These are phyloP conservation scores for Dendrobium nobile DNA, from an alignment of 106 monocot species.

Conservation along the genomic window DNA sequence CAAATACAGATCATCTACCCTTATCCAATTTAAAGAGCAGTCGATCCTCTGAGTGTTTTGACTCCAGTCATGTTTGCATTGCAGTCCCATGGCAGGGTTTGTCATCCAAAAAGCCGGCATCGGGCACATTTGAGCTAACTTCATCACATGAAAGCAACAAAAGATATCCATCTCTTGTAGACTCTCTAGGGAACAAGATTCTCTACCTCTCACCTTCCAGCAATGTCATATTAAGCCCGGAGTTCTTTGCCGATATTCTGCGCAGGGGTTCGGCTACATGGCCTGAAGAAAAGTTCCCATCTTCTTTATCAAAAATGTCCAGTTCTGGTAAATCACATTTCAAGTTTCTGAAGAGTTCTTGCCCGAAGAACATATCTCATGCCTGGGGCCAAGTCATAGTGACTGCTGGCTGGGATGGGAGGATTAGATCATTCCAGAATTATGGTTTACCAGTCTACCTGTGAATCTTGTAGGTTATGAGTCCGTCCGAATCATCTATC, in stretches of 20 bases:
- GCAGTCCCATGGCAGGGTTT: constrained; percentile 39
- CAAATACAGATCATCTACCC: constrained; percentile 7
- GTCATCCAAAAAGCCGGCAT: background rate
- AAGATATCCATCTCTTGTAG: background rate
- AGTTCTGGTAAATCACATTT: background rate
- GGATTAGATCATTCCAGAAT: constrained; percentile 48
- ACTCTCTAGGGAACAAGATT: background rate
- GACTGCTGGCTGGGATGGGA: constrained; percentile 42
- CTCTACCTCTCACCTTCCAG: constrained; percentile 16
- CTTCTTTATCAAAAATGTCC: background rate
- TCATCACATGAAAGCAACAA: background rate
- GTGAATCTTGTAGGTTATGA: constrained; percentile 10
- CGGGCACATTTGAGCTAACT: background rate
- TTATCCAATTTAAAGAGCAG: constrained; percentile 9
- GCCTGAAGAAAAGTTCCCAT: constrained; percentile 48
- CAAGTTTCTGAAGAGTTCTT: constrained; percentile 23
- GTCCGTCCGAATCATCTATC: background rate
- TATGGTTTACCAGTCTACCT: constrained; percentile 45
- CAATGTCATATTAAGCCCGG: constrained; percentile 40
- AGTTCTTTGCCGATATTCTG: constrained; percentile 15
- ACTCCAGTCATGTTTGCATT: constrained; percentile 22
- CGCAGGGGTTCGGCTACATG: constrained; percentile 30
- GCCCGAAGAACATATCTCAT: constrained; percentile 4
- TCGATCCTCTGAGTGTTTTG: constrained; percentile 28
- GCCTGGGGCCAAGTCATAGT: constrained; percentile 46